Evolutionary conservation across 1,284 basidiomycete genomes (phyloP).

Genomic region (Coriolopsis trogii): DNA sequence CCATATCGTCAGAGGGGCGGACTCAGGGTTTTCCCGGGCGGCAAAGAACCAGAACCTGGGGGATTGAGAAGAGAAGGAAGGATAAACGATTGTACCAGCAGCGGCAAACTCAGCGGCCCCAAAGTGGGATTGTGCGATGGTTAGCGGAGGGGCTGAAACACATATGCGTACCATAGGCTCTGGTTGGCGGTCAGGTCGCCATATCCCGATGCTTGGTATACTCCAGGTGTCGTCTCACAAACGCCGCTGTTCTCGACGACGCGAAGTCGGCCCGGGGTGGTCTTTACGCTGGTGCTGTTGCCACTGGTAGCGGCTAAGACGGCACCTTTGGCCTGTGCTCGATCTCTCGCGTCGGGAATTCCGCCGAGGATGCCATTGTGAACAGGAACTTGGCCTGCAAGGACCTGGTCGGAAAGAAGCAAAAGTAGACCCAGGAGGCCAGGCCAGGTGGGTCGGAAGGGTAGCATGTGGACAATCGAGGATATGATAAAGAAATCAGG

Average conservation of each 20-base stretch:
- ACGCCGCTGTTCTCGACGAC: conserved; percentile 57
- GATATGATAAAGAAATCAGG: too few species aligned
- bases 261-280: conserved; percentile 51
- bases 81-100: background rate
- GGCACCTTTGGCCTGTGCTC: conserved; percentile 2
- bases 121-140: background rate
- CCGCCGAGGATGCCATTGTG: conserved; percentile 50
- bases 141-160: background rate
- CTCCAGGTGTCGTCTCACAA: conserved; percentile 59
- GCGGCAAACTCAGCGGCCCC: background rate
- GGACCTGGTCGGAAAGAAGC: conserved; percentile 18
- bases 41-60: conserved; percentile 72
- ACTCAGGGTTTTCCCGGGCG: conserved; percentile 56
- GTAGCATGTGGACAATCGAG: conserved; percentile 7
- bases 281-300: conserved; percentile 1
- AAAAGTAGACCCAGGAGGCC: conserved; percentile 10
- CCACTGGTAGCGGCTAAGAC: conserved; percentile 18
- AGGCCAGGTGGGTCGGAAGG: background rate
- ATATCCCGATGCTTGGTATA: conserved; percentile 64
- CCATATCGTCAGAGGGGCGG: conserved; percentile 64
- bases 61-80: background rate
- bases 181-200: conserved; percentile 54
- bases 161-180: conserved; percentile 54
- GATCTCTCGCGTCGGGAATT: conserved; percentile 26
- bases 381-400: conserved; percentile 44